These are phyloP conservation scores for Umbilicus rupestris DNA, from an alignment of 164 flowering plant species.

Conservation along the genomic window DNA sequence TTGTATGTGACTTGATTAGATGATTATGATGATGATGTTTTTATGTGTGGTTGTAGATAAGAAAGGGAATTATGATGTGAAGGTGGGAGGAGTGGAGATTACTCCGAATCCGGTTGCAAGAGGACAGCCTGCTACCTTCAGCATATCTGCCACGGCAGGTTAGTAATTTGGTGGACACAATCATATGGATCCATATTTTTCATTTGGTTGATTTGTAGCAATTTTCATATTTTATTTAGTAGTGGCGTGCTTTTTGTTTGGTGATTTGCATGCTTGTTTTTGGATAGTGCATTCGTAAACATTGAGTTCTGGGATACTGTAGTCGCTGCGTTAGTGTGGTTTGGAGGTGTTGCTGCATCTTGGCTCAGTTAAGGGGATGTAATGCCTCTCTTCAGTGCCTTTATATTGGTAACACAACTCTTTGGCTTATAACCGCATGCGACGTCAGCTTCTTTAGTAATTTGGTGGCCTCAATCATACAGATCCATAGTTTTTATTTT, in stretches of 20 bases:
- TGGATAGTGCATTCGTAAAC: background rate
- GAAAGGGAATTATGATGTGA: conserved; percentile 19
- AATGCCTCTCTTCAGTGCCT: background rate
- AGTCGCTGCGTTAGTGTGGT: background rate
- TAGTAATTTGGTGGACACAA: conserved; percentile 5
- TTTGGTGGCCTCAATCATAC: conserved; percentile 10
- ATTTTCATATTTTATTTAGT: background rate
- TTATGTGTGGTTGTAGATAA: conserved; percentile 13
- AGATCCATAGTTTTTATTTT: background rate
- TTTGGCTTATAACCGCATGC: no score
- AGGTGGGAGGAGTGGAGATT: conserved; percentile 21
- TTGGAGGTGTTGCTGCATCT: no score
- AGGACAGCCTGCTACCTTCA: conserved; percentile 23
- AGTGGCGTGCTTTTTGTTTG: background rate
- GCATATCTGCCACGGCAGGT: conserved; percentile 24
- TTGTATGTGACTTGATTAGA: background rate
- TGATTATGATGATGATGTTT: background rate
- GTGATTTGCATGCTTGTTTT: background rate
- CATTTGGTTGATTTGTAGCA: background rate
- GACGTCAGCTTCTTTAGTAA: no score
- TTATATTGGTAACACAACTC: no score
- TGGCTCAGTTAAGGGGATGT: no score
- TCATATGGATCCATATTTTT: background rate
- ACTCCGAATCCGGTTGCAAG: conserved; percentile 19
- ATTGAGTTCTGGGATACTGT: background rate